Evolutionary conservation across 108 stramenopile genomes (phyloP).

Genomic region (Epipyxis sp.): DNA sequence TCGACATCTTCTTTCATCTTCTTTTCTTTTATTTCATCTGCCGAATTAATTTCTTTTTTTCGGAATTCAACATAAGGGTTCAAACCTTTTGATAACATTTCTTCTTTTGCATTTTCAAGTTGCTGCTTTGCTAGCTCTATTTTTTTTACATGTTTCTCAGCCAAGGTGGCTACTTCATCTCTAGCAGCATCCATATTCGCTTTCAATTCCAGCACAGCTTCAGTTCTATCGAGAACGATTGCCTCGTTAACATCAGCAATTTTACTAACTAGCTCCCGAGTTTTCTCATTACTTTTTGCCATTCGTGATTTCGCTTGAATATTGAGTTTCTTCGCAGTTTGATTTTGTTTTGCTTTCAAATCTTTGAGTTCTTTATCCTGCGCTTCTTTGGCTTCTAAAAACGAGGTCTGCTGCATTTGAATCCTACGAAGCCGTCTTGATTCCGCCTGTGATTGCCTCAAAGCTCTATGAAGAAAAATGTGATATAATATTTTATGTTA

Average conservation of each 20-base stretch:
- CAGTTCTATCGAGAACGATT: neutral
- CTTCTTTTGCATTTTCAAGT: constrained; percentile 2
- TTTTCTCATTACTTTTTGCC: neutral
- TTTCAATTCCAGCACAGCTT: constrained; percentile 28
- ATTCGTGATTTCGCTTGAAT: neutral
- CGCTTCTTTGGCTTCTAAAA: constrained; percentile 5
- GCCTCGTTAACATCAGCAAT: neutral
- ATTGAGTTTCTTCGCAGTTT: neutral
- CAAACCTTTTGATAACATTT: neutral
- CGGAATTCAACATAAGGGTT: constrained; percentile 35
- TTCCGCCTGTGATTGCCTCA: too few relatives aligned
- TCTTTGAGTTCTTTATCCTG: neutral
- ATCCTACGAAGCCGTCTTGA: too few relatives aligned
- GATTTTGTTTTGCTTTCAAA: neutral
- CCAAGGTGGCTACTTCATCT: neutral
- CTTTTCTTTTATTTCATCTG: neutral
- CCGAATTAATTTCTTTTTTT: neutral
- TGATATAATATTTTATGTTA: too few relatives aligned
- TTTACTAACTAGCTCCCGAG: neutral
- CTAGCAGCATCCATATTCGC: constrained; percentile 17
- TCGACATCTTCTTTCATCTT: constrained; percentile 10
- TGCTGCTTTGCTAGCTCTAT: neutral
- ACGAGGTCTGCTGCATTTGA: too few relatives aligned
- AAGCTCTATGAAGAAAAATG: too few relatives aligned
- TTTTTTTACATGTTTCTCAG: neutral